A percentile compares a stretch with the other conserved stretches of the same genome.
Conservation (phyloP, 108 stramenopile species). For the Nannochloropsis granulata region DNA sequence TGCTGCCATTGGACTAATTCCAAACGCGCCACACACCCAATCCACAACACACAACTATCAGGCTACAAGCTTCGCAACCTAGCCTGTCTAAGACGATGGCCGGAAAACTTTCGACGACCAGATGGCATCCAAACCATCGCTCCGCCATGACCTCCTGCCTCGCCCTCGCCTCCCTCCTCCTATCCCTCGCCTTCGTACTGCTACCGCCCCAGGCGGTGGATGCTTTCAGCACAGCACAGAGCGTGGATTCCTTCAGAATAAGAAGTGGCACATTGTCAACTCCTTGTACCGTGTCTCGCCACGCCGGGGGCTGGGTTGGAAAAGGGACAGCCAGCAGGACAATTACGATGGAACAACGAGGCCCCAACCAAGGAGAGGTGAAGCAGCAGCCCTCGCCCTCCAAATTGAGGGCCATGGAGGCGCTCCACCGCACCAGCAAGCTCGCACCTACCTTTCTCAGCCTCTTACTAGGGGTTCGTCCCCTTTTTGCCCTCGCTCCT, state of each 20-base stretch:
- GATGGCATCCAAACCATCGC: no score
- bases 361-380: background rate
- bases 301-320: background rate
- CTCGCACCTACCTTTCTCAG: background rate
- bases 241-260: background rate
- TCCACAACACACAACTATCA: no score
- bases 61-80: no score
- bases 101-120: no score
- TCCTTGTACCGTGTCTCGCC: background rate
- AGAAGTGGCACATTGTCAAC: background rate
- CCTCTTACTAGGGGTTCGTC: background rate
- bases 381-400: background rate
- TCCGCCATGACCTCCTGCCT: no score
- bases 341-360: background rate
- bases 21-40: no score
- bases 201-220: background rate
- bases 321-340: background rate
- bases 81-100: no score
- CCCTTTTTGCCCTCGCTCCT: background rate
- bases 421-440: background rate
- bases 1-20: no score
- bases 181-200: background rate
- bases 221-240: background rate
- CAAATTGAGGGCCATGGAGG: background rate
- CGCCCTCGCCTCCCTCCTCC: no score